phyloP scores from a whole-genome alignment of 2,329 filamentous ascomycete species.

The Setomelanomma holmii region DNA sequence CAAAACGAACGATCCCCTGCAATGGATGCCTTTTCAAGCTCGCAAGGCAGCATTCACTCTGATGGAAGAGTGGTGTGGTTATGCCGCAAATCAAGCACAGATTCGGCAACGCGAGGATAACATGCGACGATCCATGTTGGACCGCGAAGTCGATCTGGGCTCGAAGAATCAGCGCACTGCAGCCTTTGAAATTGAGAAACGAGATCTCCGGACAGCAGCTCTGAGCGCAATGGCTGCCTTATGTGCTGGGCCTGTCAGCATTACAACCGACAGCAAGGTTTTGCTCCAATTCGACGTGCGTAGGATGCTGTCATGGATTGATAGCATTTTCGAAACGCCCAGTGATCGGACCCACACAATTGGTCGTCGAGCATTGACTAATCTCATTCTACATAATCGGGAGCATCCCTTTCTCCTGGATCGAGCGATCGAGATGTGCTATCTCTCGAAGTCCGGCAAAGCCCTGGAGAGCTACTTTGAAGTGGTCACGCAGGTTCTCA shows the following conservation, averaged over 20 bases:
- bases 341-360: conserved; percentile 93
- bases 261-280: conserved; percentile 87
- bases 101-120: conserved; percentile 83
- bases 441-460: conserved; percentile 79
- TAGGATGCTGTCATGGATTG: conserved; percentile 93
- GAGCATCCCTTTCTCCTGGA: conserved; percentile 86
- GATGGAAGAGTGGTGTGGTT: conserved; percentile 99
- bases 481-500: conserved; percentile 86
- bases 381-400: conserved; percentile 88
- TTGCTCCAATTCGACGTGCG: conserved; percentile 89
- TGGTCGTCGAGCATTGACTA: conserved; percentile 85
- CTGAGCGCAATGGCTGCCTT: conserved; percentile 94
- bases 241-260: conserved; percentile 81
- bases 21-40: conserved; percentile 98
- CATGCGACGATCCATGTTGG: conserved; percentile 84
- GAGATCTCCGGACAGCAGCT: conserved; percentile 86
- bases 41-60: conserved; percentile 93
- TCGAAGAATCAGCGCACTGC: conserved; percentile 82
- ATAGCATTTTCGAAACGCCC: conserved; percentile 88
- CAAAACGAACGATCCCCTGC: conserved; percentile 79
- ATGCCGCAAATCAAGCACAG: conserved; percentile 86
- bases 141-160: conserved; percentile 74
- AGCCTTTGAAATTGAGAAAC: conserved; percentile 96
- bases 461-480: conserved; percentile 94
- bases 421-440: conserved; percentile 90